Evolutionary conservation across 2,329 filamentous ascomycete genomes (phyloP), one percentile per base, ranked within the genome.

Genomic region (Pyrenophora teres): DNA sequence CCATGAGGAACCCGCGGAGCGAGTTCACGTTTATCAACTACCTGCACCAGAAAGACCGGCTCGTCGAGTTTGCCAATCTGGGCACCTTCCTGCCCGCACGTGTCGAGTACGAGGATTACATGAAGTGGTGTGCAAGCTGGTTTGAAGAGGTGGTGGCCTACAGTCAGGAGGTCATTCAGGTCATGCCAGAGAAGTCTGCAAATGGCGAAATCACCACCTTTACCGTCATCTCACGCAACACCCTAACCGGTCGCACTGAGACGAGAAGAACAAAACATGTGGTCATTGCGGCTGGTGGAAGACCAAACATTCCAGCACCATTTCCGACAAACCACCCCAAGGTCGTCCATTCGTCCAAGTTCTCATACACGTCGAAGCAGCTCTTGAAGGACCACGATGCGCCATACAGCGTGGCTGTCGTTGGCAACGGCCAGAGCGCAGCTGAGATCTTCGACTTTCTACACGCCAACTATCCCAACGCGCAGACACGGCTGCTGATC

Each of bases 21-120:
- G 83, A 92, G 66, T 97, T 97, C 75, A 97, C 93, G 12, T 97
- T 97, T 76, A 80, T 96, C 69, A 97, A 97, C 76, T 97, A 97
- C 73, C 83, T 97, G 10, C 89, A 95, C 77, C 77, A 83, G 63
- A 88, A 95, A 64, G 82, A 82, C 49, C 83, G 93, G n/a, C 81
- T 97, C 33, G 85, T 96, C 41, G 87, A 93, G 62, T 97, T 97
- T 68, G 92, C 89, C 64, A 97, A 97, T 76, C 78, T 97, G 41
- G 83, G 85, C 66, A 97, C 93, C 0, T 97, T 97, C 77, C 76
- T 95, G 27, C 93, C 93, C 0, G 86, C 90, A 25, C 85, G 93
- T 21, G 80, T 88, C 55, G 93, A 97, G 77, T 97, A 95, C 68
- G 92, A 97, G 72, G 92, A 96, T 74, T 97, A 97, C 76, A 87